These are phyloP conservation scores for Leccinum rimulosum DNA, from an alignment of 768 basidiomycete species.

Conservation along the genomic window DNA sequence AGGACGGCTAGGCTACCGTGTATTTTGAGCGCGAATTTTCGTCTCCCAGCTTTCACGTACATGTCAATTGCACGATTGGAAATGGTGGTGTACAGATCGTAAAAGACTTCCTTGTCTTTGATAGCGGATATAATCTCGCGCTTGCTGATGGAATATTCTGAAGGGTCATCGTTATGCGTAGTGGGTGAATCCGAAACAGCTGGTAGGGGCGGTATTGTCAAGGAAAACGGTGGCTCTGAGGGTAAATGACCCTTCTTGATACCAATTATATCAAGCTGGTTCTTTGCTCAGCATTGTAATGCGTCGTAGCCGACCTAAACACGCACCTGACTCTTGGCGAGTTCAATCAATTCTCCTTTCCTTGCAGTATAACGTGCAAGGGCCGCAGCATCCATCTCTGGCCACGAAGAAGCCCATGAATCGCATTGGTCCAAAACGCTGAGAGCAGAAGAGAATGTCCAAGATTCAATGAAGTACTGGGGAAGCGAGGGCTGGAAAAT, in stretches of 20 bases:
- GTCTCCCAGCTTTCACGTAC: constrained; percentile 78
- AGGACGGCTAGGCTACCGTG: constrained; percentile 86
- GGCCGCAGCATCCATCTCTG: constrained; percentile 44
- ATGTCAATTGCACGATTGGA: constrained; percentile 84
- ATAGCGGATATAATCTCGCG: constrained; percentile 60
- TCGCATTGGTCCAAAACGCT: constrained; percentile 81
- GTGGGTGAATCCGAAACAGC: constrained; percentile 14
- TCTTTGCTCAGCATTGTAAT: constrained; percentile 4
- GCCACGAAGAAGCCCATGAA: constrained; percentile 54
- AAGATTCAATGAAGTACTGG: constrained; percentile 81
- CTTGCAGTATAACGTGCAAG: constrained; percentile 62
- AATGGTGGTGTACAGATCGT: constrained; percentile 68
- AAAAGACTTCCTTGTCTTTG: constrained; percentile 58
- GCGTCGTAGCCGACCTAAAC: not conserved
- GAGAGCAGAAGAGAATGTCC: constrained; percentile 89
- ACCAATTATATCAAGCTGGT: constrained; percentile 83
- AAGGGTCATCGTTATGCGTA: constrained; percentile 21
- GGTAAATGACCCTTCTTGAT: constrained; percentile 73
- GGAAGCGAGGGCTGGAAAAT: constrained; percentile 48
- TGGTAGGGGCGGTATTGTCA: constrained; percentile 32
- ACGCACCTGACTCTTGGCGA: constrained; percentile 82
- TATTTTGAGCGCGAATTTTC: constrained; percentile 82
- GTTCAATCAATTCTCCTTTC: constrained; percentile 85
- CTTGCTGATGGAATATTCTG: constrained; percentile 47
- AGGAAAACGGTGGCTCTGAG: constrained; percentile 65